phyloP scores from a whole-genome alignment of 257 asterid genomes.

The Hygrophila difformis region DNA sequence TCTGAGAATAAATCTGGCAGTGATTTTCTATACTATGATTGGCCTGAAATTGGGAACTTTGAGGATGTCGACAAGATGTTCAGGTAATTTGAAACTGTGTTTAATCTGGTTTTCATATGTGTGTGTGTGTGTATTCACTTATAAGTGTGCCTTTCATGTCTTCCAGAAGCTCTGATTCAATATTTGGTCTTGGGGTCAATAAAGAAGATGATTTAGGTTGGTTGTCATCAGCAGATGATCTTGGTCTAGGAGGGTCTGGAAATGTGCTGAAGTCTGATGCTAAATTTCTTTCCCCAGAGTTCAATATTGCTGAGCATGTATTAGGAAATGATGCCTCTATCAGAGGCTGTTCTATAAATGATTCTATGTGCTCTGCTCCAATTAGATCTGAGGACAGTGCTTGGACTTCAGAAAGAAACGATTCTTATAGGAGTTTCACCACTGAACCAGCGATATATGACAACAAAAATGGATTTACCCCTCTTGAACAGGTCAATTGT shows the following conservation, averaged over 20 bases:
- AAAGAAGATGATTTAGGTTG: constrained; percentile 59
- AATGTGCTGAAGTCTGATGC: constrained; percentile 37
- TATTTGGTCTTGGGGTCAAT: constrained; percentile 63
- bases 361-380: background rate
- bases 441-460: constrained; percentile 28
- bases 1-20: constrained; percentile 43
- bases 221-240: constrained; percentile 56
- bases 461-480: constrained; percentile 28
- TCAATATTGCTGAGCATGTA: constrained; percentile 24
- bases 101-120: background rate
- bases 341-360: constrained; percentile 14
- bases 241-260: constrained; percentile 39
- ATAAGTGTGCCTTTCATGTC: constrained; percentile 9
- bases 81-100: constrained; percentile 35
- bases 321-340: constrained; percentile 12
- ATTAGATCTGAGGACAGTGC: constrained; percentile 31
- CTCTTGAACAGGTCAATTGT: constrained; percentile 33
- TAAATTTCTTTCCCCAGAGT: constrained; percentile 37
- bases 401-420: constrained; percentile 35
- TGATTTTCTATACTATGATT: constrained; percentile 48
- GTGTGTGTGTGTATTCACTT: too few relatives aligned
- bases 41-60: constrained; percentile 81
- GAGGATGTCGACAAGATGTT: constrained; percentile 85
- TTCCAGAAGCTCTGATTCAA: constrained; percentile 71
- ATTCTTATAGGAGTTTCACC: constrained; percentile 34